phyloP scores from a whole-genome alignment of 2,329 filamentous ascomycete genomes.

The Tolypocladium ovalisporum region DNA sequence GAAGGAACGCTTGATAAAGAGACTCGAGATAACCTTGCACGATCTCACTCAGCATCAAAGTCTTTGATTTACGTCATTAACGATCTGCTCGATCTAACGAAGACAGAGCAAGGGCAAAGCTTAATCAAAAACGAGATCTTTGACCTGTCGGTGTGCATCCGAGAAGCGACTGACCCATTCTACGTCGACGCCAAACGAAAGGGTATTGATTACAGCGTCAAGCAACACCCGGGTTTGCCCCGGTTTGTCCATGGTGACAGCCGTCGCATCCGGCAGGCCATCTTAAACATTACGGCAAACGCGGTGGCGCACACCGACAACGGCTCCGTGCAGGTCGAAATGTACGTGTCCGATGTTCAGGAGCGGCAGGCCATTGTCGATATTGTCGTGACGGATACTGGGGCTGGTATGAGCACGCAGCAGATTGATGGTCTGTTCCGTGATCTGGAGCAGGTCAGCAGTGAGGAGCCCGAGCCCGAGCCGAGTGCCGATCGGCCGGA shows the following conservation, averaged over 20 bases:
- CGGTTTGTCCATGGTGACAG: constrained; percentile 66
- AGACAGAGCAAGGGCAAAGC: constrained; percentile 71
- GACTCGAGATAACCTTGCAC: constrained; percentile 72
- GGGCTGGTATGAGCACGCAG: constrained; percentile 56
- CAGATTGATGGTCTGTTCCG: constrained; percentile 46
- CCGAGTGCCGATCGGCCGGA: constrained; percentile 13
- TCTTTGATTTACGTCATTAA: constrained; percentile 92
- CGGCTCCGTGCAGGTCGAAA: constrained; percentile 61
- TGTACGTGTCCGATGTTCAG: constrained; percentile 46
- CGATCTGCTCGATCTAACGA: constrained; percentile 78
- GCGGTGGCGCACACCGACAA: constrained; percentile 65
- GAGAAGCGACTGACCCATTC: constrained; percentile 70
- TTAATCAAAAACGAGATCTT: constrained; percentile 75
- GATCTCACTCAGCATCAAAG: constrained; percentile 84
- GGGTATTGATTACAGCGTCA: constrained; percentile 57
- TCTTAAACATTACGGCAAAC: constrained; percentile 76
- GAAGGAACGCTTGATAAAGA: constrained; percentile 72
- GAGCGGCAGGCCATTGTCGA: constrained; percentile 56
- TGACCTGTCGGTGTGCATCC: constrained; percentile 57
- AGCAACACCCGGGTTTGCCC: constrained; percentile 59
- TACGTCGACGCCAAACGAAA: constrained; percentile 66
- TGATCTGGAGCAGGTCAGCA: constrained; percentile 47
- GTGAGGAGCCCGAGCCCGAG: constrained; percentile 26
- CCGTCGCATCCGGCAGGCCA: constrained; percentile 67
- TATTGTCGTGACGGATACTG: constrained; percentile 66